These are phyloP conservation scores for Crithidia mellificae DNA, from an alignment of 208 protist genomes.

Conservation along the genomic window DNA sequence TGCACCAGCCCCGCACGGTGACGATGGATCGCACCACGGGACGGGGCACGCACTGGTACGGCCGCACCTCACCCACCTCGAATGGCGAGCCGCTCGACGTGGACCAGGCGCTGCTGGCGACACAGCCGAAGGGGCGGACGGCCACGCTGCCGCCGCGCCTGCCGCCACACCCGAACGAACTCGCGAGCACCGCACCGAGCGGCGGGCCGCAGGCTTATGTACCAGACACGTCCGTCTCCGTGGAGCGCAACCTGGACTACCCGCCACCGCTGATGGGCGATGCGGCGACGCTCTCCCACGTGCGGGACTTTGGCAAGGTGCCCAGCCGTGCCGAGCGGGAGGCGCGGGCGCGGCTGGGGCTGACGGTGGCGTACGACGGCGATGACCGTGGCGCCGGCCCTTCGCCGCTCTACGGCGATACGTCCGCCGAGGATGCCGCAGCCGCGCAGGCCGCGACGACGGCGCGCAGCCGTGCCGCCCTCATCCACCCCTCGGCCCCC, in stretches of 20 bases:
- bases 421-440: background rate
- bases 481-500: conserved; percentile 65
- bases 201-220: too few species aligned
- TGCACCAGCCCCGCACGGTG: conserved; percentile 42
- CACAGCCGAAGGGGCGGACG: conserved; percentile 37
- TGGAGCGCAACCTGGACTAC: conserved; percentile 67
- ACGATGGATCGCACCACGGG: conserved; percentile 62
- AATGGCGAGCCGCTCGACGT: conserved; percentile 47
- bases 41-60: conserved; percentile 59
- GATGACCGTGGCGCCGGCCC: conserved; percentile 1
- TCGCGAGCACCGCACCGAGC: background rate
- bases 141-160: conserved; percentile 39
- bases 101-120: conserved; percentile 51
- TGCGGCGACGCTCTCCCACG: conserved; percentile 29
- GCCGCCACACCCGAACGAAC: conserved; percentile 1
- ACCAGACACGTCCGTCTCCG: conserved; percentile 49
- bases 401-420: background rate
- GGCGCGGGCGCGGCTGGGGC: conserved; percentile 14
- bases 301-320: conserved; percentile 55
- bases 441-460: conserved; percentile 35
- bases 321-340: conserved; percentile 47
- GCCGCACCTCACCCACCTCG: conserved; percentile 20
- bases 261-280: conserved; percentile 47
- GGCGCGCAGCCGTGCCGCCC: conserved; percentile 33
- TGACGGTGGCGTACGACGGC: conserved; percentile 20